These are phyloP conservation scores for Stagonosporopsis chrysanthemi DNA, from an alignment of 2,329 filamentous ascomycete species.

Conservation along the genomic window DNA sequence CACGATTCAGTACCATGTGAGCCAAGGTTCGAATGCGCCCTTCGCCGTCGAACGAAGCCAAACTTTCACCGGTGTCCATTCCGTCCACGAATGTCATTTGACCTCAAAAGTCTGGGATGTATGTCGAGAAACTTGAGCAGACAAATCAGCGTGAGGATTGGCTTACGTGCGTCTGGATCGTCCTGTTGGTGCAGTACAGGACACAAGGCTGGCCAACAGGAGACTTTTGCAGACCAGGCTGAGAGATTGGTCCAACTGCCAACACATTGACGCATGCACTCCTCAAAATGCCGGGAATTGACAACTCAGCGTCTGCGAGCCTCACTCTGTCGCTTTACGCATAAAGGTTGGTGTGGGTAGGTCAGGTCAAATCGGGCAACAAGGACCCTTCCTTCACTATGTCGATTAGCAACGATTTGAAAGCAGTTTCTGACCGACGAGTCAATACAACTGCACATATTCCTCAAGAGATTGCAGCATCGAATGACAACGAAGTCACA, in stretches of 20 bases:
- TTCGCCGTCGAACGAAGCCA: background rate
- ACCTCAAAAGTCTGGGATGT: background rate
- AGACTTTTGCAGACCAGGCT: slow-evolving; percentile 29
- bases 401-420: background rate
- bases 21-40: no score
- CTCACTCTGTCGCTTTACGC: slow-evolving; percentile 18
- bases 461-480: background rate
- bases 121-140: background rate
- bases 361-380: background rate
- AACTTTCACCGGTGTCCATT: background rate
- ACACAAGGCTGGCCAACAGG: slow-evolving; percentile 35
- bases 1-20: background rate
- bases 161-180: background rate
- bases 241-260: slow-evolving; percentile 28
- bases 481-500: background rate
- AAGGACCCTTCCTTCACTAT: background rate
- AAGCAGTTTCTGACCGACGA: background rate
- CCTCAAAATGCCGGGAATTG: slow-evolving; percentile 17
- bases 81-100: background rate
- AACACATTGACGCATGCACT: slow-evolving; percentile 34
- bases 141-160: background rate
- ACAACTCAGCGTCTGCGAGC: slow-evolving; percentile 35
- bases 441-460: background rate
- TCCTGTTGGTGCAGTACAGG: slow-evolving; percentile 9
- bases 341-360: background rate